Base-by-base conservation (phyloP, 2,329 filamentous ascomycete genomes). In the Calycina herbarum region DNA sequence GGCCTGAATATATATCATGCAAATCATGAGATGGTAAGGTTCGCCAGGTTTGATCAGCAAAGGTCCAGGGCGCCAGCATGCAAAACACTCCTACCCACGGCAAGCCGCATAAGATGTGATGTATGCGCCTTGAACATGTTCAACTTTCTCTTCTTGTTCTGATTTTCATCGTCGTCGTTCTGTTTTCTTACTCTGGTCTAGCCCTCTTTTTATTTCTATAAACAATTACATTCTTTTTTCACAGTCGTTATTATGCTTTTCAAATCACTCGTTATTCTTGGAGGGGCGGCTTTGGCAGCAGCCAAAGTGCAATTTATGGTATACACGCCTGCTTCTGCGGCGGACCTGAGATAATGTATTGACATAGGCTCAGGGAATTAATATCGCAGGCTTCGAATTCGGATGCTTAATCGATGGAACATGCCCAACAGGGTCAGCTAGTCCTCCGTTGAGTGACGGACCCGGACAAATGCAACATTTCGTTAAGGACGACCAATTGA, bases 401-500 rank as follows among this genome's bases (percentile, higher is more conserved):
- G 79, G 80, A 24, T 82, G 80, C 66, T 70, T 71, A 4, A 82
- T 78, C 24, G 75, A 78, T 68, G 80, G 72, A 60, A 66, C 69
- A 54, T 72, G 71, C 63, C 67, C 71, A 24, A 68, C 54, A 13
- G 63, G 59, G 40, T 66, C 63, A 5, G 61, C 61, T 4, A 57
- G 61, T 17, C 71, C 71, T 5, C 45, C 72, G 10, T 13, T 40
- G 5, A 61, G 48, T 27, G 71, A 74, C 65, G 73, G 71, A 2
- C 35, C 66, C 4, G 73, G 70, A 8, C 73, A 75, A 54, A 74
- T 74, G 72, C 62, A 82, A 63, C 85, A 88, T 70, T 88, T 87
- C 68, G 78, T 81, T 57, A 78, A 78, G 7, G 80, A 84, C 62
- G 80, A 84, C 71, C 79, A 80, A 62, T 77, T 88, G 66, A 88